Base-by-base conservation (phyloP, 495 filamentous ascomycete species). In the Neurospora sp. region DNA sequence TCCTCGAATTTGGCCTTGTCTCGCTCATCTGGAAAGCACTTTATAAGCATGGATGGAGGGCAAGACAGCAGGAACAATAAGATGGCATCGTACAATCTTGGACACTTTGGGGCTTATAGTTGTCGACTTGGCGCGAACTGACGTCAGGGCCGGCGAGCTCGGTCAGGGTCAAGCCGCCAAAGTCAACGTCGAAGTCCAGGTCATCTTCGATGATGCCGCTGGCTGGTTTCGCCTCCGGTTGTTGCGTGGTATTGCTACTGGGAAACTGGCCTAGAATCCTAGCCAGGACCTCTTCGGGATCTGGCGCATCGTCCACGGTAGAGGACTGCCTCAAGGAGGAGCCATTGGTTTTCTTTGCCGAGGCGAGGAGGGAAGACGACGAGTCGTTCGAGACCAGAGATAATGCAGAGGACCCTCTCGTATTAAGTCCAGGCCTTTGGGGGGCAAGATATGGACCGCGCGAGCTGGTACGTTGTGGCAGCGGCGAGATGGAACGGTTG, bases 1-100 rank as follows among this genome's bases (percentile, higher is more conserved):
- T 97, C 94, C 80, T 97, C 90, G 76, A 97, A 97, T 76, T 92
- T 96, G 75, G 92, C 88, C 77, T 93, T 92, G 71, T 98, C 94
- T 78, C 88, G 86, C 79, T 97, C 93, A 81, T 93, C 92, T 95
- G 74, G 71, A 62, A 73, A 74, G 71, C 60, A 71, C 66, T 70
- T 27, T 35, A 79, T 82, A 74, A 80, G 78, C 76, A 77, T 60
- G 39, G 81, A 75, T 77, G 75, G 75, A 75, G 70, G 75, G 70
- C 41, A 69, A 44, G 77, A 76, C 44, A 78, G 73, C 42, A 38
- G 73, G 70, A 72, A 74, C 60, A 31, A 72, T 49, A 14, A 23
- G 54, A 49, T 20, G 62, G 42, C 69, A 71, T 0, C 84, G 71
- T 82, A 94, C 93, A 96, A 82, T 97, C 93, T 83, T 93, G 89